Conservation (phyloP, 176 grass and related monocot genomes). For the Poa pratensis region DNA sequence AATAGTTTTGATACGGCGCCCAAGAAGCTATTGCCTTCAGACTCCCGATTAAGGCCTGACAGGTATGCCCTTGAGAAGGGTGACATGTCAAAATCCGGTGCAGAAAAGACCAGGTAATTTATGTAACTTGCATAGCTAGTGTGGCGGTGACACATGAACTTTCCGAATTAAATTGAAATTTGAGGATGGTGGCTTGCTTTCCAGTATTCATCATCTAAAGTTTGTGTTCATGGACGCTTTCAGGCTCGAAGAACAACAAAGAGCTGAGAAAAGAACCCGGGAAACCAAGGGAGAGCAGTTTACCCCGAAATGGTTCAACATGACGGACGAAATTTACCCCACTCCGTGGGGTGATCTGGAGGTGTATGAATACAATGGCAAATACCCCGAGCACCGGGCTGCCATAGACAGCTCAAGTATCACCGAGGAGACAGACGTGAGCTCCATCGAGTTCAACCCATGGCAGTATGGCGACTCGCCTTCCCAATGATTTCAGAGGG, state of each 20-base stretch:
- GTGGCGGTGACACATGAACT: background rate
- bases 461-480: slow-evolving; percentile 76
- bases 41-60: slow-evolving; percentile 88
- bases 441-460: slow-evolving; percentile 73
- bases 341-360: slow-evolving; percentile 95
- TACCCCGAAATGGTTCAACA: slow-evolving; percentile 85
- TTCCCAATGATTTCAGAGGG: slow-evolving; percentile 45
- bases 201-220: slow-evolving; percentile 5
- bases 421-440: slow-evolving; percentile 43
- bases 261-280: slow-evolving; percentile 83
- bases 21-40: slow-evolving; percentile 82
- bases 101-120: slow-evolving; percentile 84
- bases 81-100: slow-evolving; percentile 84
- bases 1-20: slow-evolving; percentile 92
- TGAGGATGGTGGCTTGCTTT: background rate
- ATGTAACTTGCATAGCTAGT: background rate
- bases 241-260: slow-evolving; percentile 91
- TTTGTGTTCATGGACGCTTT: slow-evolving; percentile 27
- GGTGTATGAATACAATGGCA: slow-evolving; percentile 88
- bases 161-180: background rate
- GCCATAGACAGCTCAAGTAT: slow-evolving; percentile 54
- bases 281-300: slow-evolving; percentile 72
- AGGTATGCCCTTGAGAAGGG: slow-evolving; percentile 91
- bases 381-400: slow-evolving; percentile 69
- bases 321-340: slow-evolving; percentile 53